These are phyloP conservation scores for Nemania sp. DNA, from an alignment of 2,329 filamentous ascomycete genomes.

Conservation along the genomic window DNA sequence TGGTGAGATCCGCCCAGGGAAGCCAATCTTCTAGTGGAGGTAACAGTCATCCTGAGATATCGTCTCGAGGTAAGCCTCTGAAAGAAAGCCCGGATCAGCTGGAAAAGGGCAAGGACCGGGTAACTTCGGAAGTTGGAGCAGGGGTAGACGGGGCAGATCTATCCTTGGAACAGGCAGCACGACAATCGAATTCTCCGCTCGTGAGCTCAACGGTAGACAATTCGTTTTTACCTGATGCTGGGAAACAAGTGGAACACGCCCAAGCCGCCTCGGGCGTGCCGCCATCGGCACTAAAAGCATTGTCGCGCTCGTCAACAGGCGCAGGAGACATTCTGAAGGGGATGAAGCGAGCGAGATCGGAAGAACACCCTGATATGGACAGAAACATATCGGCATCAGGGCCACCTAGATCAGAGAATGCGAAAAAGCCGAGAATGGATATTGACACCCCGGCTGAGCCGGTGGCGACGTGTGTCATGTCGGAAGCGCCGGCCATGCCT, in stretches of 20 bases:
- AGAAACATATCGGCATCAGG: too few relatives aligned
- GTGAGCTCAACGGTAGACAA: neutral
- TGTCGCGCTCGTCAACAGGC: neutral
- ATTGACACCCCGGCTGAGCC: neutral
- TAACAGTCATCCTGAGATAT: neutral
- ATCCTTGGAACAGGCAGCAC: neutral
- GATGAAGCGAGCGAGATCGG: constrained; percentile 12
- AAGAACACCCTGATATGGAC: neutral
- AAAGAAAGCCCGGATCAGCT: neutral
- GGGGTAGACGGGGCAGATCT: too few relatives aligned
- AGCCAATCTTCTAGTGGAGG: neutral
- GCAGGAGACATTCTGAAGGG: neutral
- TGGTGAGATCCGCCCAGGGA: too few relatives aligned
- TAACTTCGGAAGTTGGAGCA: too few relatives aligned
- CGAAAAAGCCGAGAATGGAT: constrained; percentile 10
- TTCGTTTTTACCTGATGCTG: neutral
- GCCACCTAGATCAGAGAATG: neutral
- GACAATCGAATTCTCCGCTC: neutral
- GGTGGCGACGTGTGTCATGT: neutral
- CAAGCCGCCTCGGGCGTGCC: too few relatives aligned
- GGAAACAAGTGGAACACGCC: too few relatives aligned
- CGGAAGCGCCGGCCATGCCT: neutral
- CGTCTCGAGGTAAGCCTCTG: neutral
- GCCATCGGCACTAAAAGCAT: neutral
- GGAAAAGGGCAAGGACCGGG: neutral